Evolutionary conservation across 129 eudicot species (phyloP).

Genomic region (Artemisia argyi): DNA sequence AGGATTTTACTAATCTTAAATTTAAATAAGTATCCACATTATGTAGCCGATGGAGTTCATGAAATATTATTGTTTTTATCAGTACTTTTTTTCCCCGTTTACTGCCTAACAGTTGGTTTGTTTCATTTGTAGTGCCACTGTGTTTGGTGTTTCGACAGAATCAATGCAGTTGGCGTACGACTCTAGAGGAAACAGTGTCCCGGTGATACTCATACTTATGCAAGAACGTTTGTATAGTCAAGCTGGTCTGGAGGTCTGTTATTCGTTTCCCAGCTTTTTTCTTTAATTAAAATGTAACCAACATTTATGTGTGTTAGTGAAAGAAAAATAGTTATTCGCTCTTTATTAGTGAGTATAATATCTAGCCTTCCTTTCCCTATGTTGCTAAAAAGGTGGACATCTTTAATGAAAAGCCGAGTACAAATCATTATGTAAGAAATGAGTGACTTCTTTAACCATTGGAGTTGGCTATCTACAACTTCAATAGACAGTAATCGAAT

Average conservation of each 20-base stretch:
- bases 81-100: not conserved
- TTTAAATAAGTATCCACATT: too few relatives aligned
- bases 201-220: constrained; percentile 82
- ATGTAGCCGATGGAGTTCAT: too few relatives aligned
- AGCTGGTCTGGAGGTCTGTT: constrained; percentile 79
- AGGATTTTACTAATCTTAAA: not conserved
- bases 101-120: not conserved
- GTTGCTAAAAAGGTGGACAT: not conserved
- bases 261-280: constrained; percentile 7
- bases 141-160: constrained; percentile 95
- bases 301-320: not conserved
- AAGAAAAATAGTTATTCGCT: not conserved
- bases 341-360: not conserved
- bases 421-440: not conserved
- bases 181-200: constrained; percentile 79
- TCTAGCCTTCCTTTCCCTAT: not conserved
- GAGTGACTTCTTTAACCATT: not conserved
- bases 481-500: too few relatives aligned
- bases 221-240: constrained; percentile 79
- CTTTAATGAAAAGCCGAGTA: not conserved
- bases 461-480: not conserved
- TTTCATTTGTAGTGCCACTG: constrained; percentile 65
- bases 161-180: constrained; percentile 92
- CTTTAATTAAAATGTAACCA: too few relatives aligned
- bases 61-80: too few relatives aligned